Percentiles rank a stretch among this genome's conserved stretches.
Evolutionary conservation across 108 stramenopile genomes (phyloP).

Genomic region (Nitzschia palea): DNA sequence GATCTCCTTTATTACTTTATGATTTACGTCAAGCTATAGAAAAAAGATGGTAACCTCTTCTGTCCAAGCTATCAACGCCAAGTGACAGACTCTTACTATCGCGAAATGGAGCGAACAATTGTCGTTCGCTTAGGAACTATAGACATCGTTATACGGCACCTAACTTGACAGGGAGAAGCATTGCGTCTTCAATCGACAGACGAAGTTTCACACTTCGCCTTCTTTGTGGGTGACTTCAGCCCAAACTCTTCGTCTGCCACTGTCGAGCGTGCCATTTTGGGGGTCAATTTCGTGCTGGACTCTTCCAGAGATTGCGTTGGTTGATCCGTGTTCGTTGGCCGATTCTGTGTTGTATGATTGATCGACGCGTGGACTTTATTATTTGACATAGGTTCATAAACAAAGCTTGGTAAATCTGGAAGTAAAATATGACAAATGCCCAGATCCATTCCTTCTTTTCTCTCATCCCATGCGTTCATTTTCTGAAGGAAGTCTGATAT

Average conservation of each 20-base stretch:
- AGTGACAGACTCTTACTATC: too few relatives aligned
- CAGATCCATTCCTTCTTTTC: slow-evolving; percentile 72
- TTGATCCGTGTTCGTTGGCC: neutral
- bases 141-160: too few relatives aligned
- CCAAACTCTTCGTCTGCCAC: neutral
- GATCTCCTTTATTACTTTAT: slow-evolving; percentile 3
- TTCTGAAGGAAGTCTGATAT: slow-evolving; percentile 58
- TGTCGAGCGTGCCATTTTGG: neutral
- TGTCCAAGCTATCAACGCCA: too few relatives aligned
- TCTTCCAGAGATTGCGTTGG: too few relatives aligned
- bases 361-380: neutral
- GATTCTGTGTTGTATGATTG: neutral
- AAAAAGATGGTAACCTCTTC: too few relatives aligned
- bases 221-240: slow-evolving; percentile 4
- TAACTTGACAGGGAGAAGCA: too few relatives aligned
- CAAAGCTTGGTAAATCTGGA: slow-evolving; percentile 42
- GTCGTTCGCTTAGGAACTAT: too few relatives aligned
- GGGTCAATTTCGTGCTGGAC: slow-evolving; percentile 1
- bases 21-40: too few relatives aligned
- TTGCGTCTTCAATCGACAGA: too few relatives aligned
- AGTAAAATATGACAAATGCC: slow-evolving; percentile 45
- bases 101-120: too few relatives aligned
- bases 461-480: slow-evolving; percentile 69
- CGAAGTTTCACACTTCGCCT: neutral
- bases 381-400: neutral